Percentiles rank a stretch among this genome's conserved stretches.
These are phyloP conservation scores for Hypoxylon sp. DNA, from an alignment of 2,329 filamentous ascomycete genomes.

Conservation along the genomic window DNA sequence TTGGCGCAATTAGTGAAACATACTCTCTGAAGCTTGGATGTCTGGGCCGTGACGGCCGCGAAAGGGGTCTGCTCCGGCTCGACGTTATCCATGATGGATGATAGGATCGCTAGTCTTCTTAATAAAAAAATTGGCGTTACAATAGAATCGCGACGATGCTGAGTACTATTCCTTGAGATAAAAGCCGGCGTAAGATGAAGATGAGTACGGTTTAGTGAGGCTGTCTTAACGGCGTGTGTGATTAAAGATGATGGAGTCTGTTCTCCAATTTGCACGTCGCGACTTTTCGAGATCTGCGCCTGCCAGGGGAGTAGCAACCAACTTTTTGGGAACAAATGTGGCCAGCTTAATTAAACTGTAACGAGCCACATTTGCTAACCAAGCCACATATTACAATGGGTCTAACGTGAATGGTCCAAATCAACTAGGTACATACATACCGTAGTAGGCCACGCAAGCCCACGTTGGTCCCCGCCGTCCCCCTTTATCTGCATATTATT, in stretches of 20 bases:
- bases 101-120: slow-evolving; percentile 12
- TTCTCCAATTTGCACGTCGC: slow-evolving; percentile 42
- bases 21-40: slow-evolving; percentile 80
- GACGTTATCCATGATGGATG: slow-evolving; percentile 79
- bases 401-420: slow-evolving; percentile 19
- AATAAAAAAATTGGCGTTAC: slow-evolving; percentile 1
- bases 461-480: slow-evolving; percentile 3
- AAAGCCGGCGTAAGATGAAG: background rate
- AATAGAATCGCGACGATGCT: background rate
- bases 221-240: background rate
- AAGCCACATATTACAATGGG: slow-evolving; percentile 28
- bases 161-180: slow-evolving; percentile 3
- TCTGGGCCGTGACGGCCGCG: slow-evolving; percentile 89
- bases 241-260: slow-evolving; percentile 18
- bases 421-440: background rate
- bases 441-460: slow-evolving; percentile 25
- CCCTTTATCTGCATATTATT: slow-evolving; percentile 23
- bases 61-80: slow-evolving; percentile 94
- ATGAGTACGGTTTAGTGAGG: slow-evolving; percentile 18
- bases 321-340: slow-evolving; percentile 36
- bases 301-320: slow-evolving; percentile 21
- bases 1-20: slow-evolving; percentile 51
- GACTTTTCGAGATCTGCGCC: slow-evolving; percentile 44
- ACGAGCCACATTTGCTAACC: slow-evolving; percentile 25
- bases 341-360: slow-evolving; percentile 41